These are phyloP conservation scores for Apiospora pterosperma DNA, from an alignment of 2,329 filamentous ascomycete genomes.

Conservation along the genomic window DNA sequence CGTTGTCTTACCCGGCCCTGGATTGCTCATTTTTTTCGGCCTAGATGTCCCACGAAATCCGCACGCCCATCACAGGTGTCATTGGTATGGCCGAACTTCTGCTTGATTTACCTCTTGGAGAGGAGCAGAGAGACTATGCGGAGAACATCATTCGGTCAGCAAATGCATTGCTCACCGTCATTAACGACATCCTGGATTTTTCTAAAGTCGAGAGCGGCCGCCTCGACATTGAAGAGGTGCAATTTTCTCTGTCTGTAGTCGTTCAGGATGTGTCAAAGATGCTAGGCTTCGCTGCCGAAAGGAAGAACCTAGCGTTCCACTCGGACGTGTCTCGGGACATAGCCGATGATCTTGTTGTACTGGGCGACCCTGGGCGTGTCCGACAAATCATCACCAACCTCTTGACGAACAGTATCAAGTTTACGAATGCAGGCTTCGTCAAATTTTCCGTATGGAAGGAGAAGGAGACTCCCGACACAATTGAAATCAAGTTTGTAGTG, in stretches of 20 bases:
- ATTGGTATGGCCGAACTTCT: slow-evolving; percentile 77
- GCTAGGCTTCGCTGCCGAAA: slow-evolving; percentile 79
- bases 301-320: slow-evolving; percentile 72
- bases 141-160: slow-evolving; percentile 78
- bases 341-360: slow-evolving; percentile 68
- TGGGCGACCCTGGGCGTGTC: slow-evolving; percentile 81
- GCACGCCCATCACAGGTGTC: slow-evolving; percentile 75
- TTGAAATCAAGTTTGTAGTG: slow-evolving; percentile 68
- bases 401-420: slow-evolving; percentile 74
- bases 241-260: slow-evolving; percentile 71
- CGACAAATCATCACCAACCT: slow-evolving; percentile 82
- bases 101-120: slow-evolving; percentile 62
- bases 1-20: background rate
- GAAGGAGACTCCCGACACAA: slow-evolving; percentile 59
- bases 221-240: slow-evolving; percentile 75
- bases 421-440: slow-evolving; percentile 66
- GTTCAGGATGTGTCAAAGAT: slow-evolving; percentile 81
- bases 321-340: slow-evolving; percentile 62
- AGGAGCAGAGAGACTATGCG: slow-evolving; percentile 71
- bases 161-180: slow-evolving; percentile 79
- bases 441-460: slow-evolving; percentile 63
- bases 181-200: slow-evolving; percentile 89
- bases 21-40: slow-evolving; percentile 14
- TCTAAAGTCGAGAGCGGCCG: slow-evolving; percentile 80
- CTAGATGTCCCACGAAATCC: slow-evolving; percentile 75